Evolutionary conservation across 129 eudicot species (phyloP), one percentile per base, ranked within the genome.

Genomic region (Flaveria linearis): DNA sequence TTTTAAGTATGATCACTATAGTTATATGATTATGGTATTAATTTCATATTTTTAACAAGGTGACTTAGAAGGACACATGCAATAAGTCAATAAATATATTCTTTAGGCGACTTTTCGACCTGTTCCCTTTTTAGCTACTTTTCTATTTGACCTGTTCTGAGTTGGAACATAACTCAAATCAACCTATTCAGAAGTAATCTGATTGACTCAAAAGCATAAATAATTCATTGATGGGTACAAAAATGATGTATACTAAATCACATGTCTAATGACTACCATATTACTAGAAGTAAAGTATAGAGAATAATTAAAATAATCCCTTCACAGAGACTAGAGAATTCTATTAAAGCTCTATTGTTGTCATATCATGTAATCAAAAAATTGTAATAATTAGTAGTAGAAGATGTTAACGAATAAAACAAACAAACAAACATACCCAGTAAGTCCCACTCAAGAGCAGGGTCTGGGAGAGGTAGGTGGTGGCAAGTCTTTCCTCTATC

Each of bases 321-420:
- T 62, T 30, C 45, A 62, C 13, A 13, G 68, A 62, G 43, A 28
- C 28, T 28, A 62, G 20, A 62, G 41, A 62, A 26, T 28, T 26
- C 68, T 62, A 62, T 13, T 28, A 13, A 28, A 28, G 71, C 62
- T 16, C 9, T 62, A 62, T 42, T 22, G 42, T 15, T 9, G 14
- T 42, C 41, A 42, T 42, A 74, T 43, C 58, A 12, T 15, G 69
- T 7, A 3, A 51, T 33, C 10, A 22, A 11, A 49, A 65, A 76
- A 13, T 0, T 62, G 79, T 28, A 63, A 16, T 42, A 42, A 73
- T 41, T 49, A 16, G 45, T 68, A 77, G 46, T 45, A 68, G 25
- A 67, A 77, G 23, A 17, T 41, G 25, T 70, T 25, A 60, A 20
- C 6, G 18, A 47, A 30, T 45, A 49, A 56, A 39, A 7, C n/a